These are phyloP conservation scores for Zygoascus meyerae DNA, from an alignment of 1,139 yeast genomes.

Conservation along the genomic window DNA sequence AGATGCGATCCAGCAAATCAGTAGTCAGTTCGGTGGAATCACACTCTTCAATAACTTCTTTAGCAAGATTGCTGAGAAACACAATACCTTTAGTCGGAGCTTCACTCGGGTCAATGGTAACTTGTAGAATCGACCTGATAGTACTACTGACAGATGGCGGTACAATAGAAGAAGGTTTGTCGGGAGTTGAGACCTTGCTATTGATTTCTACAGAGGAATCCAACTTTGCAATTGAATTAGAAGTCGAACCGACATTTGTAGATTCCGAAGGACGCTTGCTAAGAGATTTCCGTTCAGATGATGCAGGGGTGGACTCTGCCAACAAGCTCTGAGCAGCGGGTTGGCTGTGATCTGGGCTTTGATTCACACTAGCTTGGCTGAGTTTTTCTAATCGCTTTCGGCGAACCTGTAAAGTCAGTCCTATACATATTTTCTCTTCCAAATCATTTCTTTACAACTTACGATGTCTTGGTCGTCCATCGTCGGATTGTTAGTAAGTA, in stretches of 20 bases:
- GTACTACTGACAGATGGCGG: background rate
- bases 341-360: background rate
- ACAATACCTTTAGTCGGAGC: background rate
- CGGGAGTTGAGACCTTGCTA: too few species aligned
- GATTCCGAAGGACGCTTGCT: too few species aligned
- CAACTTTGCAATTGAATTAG: too few species aligned
- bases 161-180: conserved; percentile 3
- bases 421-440: conserved; percentile 20
- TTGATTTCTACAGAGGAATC: too few species aligned
- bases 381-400: conserved; percentile 28
- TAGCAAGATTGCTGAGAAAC: conserved; percentile 16
- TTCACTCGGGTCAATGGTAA: too few species aligned
- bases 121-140: background rate
- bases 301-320: conserved; percentile 1
- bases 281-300: too few species aligned
- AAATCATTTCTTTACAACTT: conserved; percentile 16
- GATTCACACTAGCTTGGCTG: background rate
- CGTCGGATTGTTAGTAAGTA: background rate
- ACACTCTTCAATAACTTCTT: conserved; percentile 17
- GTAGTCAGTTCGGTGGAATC: conserved; percentile 15
- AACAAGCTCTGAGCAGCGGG: conserved; percentile 2
- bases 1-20: conserved; percentile 27
- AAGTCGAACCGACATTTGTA: too few species aligned
- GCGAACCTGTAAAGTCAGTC: conserved; percentile 23
- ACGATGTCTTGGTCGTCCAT: conserved; percentile 9